Conservation (phyloP, 208 protist genomes). For the Leishmania gerbilli region DNA sequence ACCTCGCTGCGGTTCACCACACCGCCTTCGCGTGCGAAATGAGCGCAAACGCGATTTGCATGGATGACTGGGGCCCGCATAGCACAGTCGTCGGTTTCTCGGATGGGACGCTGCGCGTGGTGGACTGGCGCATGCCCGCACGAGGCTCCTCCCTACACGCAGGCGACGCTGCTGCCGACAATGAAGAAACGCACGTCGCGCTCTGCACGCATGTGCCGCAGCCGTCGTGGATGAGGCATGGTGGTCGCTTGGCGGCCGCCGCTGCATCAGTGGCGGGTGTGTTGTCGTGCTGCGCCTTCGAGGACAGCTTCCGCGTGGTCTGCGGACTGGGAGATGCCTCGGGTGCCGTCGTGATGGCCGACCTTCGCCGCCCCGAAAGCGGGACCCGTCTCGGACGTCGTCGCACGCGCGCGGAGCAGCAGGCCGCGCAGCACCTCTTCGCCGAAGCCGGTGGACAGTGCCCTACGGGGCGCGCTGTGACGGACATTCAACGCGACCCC, state of each 20-base stretch:
- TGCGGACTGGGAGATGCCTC: conserved; percentile 56
- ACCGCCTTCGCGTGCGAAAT: conserved; percentile 19
- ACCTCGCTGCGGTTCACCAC: conserved; percentile 17
- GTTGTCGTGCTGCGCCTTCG: conserved; percentile 64
- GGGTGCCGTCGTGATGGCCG: conserved; percentile 61
- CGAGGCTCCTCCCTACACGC: neutral
- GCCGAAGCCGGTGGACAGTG: conserved; percentile 5
- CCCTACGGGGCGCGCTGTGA: conserved; percentile 43
- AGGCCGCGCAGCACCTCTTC: conserved; percentile 14
- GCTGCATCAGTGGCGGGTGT: conserved; percentile 36
- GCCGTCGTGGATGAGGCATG: conserved; percentile 36
- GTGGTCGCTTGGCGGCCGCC: conserved; percentile 8
- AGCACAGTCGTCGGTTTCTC: conserved; percentile 67
- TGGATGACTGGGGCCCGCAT: conserved; percentile 58
- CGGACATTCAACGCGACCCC: conserved; percentile 42
- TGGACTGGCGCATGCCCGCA: conserved; percentile 61
- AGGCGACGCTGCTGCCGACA: neutral
- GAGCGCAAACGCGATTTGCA: conserved; percentile 45
- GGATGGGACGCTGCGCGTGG: conserved; percentile 49
- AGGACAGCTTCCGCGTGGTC: conserved; percentile 62
- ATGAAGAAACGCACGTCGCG: neutral
- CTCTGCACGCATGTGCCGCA: conserved; percentile 35
- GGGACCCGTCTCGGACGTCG: neutral
- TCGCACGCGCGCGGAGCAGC: conserved; percentile 6
- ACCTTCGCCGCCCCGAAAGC: conserved; percentile 45